Base-by-base conservation (phyloP, 2,329 filamentous ascomycete genomes). In the Cryphonectria nitschkei region DNA sequence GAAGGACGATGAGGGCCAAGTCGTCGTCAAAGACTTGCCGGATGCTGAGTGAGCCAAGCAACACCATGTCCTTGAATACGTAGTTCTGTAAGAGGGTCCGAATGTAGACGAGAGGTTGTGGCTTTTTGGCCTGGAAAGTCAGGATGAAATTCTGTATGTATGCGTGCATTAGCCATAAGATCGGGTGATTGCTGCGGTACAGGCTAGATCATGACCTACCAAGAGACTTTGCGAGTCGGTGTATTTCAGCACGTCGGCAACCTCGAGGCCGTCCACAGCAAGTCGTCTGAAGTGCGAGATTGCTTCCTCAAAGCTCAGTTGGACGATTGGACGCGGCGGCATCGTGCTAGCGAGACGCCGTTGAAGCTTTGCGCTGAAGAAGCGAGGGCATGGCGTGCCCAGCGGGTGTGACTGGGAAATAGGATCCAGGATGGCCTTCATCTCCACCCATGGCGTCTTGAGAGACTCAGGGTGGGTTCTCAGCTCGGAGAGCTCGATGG, bases 331-430 rank as follows among this genome's bases (percentile, higher is more conserved):
- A 11, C 95, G 88, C 9, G 96, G 96, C 4, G 96, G 96, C 76
- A 98, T 95, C 0, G 94, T 98, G 75, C 94, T 98, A 0, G 96
- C 95, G 43, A 99, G 85, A 73, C 92, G 92, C n/a, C 95, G 88
- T 78, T 99, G 96, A 52, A 98, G 87, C 78, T 97, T 97, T 34
- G 89, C 89, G 76, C 94, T 98, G 79, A 98, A 98, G 0, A 95
- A 90, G n/a, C 90, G 90, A 0, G 90, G 87, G 0, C 97, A 89
- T 0, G 88, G 80, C 66, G 85, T 89, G 0, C 89, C 92, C 2
- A 95, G 80, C 0, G 81, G 75, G 68, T 91, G 87, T 0, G 91
- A 90, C 39, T 85, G 83, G 70, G 87, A 84, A 67, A 97, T 84
- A 0, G 80, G 77, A 4, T 85, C 81, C 66, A 95, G 81, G 19